Conservation (phyloP, 2,329 filamentous ascomycete species). For the Sphaerulina musiva region DNA sequence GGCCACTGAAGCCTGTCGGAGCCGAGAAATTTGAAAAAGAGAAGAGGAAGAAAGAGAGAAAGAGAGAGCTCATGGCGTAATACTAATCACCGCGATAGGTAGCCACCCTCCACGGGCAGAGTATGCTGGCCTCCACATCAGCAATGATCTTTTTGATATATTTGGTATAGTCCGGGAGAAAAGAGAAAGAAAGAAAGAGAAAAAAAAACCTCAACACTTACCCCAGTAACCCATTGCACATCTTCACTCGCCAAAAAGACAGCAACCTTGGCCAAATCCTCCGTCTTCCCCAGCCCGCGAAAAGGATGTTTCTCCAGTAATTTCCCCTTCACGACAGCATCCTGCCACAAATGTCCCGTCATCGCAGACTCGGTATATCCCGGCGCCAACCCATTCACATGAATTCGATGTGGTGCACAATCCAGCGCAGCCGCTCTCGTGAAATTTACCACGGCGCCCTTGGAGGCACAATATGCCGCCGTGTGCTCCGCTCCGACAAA, state of each 20-base stretch:
- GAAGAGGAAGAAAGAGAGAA: too few species aligned
- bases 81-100: constrained; percentile 12
- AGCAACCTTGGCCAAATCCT: constrained; percentile 41
- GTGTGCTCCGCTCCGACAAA: constrained; percentile 38
- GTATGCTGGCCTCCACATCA: constrained; percentile 14
- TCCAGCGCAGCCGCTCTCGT: constrained; percentile 27
- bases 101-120: constrained; percentile 19
- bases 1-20: background rate
- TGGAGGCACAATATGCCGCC: constrained; percentile 26
- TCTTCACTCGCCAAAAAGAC: constrained; percentile 44
- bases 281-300: constrained; percentile 31
- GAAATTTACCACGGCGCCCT: constrained; percentile 27
- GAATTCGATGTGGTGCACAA: constrained; percentile 27
- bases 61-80: background rate
- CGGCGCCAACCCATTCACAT: constrained; percentile 29
- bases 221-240: constrained; percentile 22
- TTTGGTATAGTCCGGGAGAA: too few species aligned
- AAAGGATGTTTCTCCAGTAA: constrained; percentile 33
- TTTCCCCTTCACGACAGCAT: constrained; percentile 21
- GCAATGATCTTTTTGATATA: background rate
- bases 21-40: background rate
- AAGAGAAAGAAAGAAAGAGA: too few species aligned
- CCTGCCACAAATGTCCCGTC: constrained; percentile 20
- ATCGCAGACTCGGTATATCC: constrained; percentile 25
- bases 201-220: constrained; percentile 2